Evolutionary conservation across 805 yeast species (phyloP).

Genomic region (Candida ipomoeae): DNA sequence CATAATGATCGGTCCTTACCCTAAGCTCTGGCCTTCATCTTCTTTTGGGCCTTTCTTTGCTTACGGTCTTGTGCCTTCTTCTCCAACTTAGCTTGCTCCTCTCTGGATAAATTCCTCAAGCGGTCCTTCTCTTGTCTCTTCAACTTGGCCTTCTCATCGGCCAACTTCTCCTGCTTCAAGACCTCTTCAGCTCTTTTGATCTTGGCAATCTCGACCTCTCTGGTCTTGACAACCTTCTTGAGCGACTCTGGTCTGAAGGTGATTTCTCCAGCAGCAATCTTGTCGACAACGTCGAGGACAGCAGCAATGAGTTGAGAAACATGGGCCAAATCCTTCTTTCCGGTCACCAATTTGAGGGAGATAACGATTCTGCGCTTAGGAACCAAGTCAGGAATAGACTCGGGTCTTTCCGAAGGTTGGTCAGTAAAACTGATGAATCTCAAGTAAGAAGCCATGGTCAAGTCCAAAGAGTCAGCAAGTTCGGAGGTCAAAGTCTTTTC

Average conservation of each 20-base stretch:
- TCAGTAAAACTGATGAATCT: constrained; percentile 80
- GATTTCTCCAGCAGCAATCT: constrained; percentile 44
- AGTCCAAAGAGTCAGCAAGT: constrained; percentile 32
- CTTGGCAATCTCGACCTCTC: constrained; percentile 70
- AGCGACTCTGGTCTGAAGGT: constrained; percentile 70
- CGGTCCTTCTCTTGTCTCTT: constrained; percentile 61
- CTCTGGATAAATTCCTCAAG: constrained; percentile 56
- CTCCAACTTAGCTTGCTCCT: constrained; percentile 74
- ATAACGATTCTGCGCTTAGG: constrained; percentile 54
- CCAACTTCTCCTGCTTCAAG: constrained; percentile 60
- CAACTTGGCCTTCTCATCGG: constrained; percentile 66
- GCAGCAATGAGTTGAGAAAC: constrained; percentile 49
- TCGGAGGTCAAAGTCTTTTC: constrained; percentile 54
- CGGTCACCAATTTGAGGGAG: constrained; percentile 49
- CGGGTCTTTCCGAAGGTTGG: constrained; percentile 72
- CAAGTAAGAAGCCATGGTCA: constrained; percentile 48
- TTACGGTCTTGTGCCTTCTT: constrained; percentile 78
- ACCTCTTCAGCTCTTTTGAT: constrained; percentile 66
- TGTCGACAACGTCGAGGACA: constrained; percentile 57
- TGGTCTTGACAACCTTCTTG: constrained; percentile 70
- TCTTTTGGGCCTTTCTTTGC: constrained; percentile 67
- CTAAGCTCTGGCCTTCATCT: constrained; percentile 47
- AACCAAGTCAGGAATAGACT: constrained; percentile 48
- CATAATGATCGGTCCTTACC: neutral
- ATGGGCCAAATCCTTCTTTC: constrained; percentile 46